Evolutionary conservation across 2,329 filamentous ascomycete species (phyloP).

Genomic region (Esteya vermicola): DNA sequence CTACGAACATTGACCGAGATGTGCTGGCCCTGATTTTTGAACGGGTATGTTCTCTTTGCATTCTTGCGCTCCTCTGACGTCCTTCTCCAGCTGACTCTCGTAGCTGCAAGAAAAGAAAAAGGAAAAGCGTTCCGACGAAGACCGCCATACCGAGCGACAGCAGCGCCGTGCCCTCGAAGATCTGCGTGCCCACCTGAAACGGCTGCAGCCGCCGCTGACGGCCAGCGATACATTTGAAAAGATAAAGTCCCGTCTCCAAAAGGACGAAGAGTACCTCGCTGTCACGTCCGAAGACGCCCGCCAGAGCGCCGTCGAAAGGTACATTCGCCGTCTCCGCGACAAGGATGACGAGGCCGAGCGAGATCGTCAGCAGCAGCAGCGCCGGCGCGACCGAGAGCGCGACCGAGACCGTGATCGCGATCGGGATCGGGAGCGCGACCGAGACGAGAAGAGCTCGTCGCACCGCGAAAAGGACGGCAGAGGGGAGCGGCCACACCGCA

Average conservation of each 20-base stretch:
- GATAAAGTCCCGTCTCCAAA: conserved; percentile 65
- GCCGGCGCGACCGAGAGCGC: conserved; percentile 21
- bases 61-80: background rate
- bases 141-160: conserved; percentile 71
- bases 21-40: conserved; percentile 72
- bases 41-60: conserved; percentile 38
- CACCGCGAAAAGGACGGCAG: conserved; percentile 3
- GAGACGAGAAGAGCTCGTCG: conserved; percentile 1
- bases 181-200: conserved; percentile 75
- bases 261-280: conserved; percentile 70
- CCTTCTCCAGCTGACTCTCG: background rate
- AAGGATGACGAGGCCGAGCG: conserved; percentile 73
- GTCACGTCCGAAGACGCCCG: conserved; percentile 73
- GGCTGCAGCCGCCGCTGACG: conserved; percentile 70
- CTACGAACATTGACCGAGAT: conserved; percentile 73
- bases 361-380: conserved; percentile 44
- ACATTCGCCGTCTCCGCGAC: conserved; percentile 78
- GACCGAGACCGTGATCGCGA: too few species aligned
- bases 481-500: conserved; percentile 48
- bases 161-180: conserved; percentile 76
- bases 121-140: conserved; percentile 67
- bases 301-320: conserved; percentile 77
- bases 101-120: conserved; percentile 82
- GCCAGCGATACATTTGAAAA: conserved; percentile 77
- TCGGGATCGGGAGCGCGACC: conserved; percentile 41